phyloP scores from a whole-genome alignment of 306 rosid species.

The Cotoneaster glaucophyllus region DNA sequence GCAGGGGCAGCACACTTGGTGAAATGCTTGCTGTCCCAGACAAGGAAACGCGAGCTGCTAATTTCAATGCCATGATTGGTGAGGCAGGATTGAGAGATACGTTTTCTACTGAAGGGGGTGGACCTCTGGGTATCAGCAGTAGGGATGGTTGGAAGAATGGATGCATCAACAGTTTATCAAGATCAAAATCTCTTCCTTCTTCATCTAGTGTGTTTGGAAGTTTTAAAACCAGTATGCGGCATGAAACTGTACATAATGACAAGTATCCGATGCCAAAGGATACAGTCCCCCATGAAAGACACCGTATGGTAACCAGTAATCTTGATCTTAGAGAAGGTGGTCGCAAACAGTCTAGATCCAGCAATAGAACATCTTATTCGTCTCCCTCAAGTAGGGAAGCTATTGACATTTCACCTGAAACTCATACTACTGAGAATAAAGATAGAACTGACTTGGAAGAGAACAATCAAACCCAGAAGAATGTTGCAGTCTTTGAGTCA shows the following conservation, averaged over 20 bases:
- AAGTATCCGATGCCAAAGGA: constrained; percentile 44
- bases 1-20: constrained; percentile 81
- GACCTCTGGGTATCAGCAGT: constrained; percentile 94
- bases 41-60: constrained; percentile 35
- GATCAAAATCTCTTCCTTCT: constrained; percentile 87
- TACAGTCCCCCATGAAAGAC: constrained; percentile 42
- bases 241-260: constrained; percentile 43
- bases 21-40: constrained; percentile 89
- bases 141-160: constrained; percentile 96
- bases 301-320: constrained; percentile 25
- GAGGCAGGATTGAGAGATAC: constrained; percentile 37
- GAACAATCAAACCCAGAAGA: constrained; percentile 25
- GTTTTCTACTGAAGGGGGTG: constrained; percentile 34
- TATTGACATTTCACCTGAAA: constrained; percentile 33
- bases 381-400: constrained; percentile 40
- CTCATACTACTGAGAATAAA: constrained; percentile 31
- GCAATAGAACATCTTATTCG: constrained; percentile 47
- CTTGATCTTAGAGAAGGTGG: constrained; percentile 34
- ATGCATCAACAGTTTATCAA: constrained; percentile 44
- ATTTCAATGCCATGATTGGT: constrained; percentile 24
- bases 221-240: constrained; percentile 35
- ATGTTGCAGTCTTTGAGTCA: constrained; percentile 24
- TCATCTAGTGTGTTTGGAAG: constrained; percentile 61
- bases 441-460: constrained; percentile 23
- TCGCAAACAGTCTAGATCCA: constrained; percentile 41